Percentiles rank a stretch among this genome's conserved stretches.
Conservation (phyloP, 371 early-diverging fungal genomes). For the Rhizomucor miehei region DNA sequence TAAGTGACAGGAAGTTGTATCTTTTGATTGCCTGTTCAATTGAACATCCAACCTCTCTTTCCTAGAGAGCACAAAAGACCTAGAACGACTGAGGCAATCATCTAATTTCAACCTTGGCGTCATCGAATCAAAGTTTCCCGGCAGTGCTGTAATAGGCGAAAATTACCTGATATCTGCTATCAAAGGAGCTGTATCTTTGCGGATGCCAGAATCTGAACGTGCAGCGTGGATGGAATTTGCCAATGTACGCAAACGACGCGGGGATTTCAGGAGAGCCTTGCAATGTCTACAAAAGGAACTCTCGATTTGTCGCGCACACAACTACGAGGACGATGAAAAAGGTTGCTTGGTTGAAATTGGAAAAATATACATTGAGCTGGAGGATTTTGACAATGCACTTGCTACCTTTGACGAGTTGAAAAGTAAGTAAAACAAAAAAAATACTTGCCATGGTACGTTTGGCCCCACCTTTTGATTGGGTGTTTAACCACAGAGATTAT, state of each 20-base stretch:
- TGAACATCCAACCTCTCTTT: too few relatives aligned
- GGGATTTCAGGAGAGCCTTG: slow-evolving; percentile 12
- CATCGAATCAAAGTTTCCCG: slow-evolving; percentile 21
- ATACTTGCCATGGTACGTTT: too few relatives aligned
- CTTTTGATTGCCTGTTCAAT: too few relatives aligned
- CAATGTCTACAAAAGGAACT: slow-evolving; percentile 29
- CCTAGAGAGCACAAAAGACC: slow-evolving; percentile 13
- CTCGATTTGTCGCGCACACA: slow-evolving; percentile 10
- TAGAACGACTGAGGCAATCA: slow-evolving; percentile 17
- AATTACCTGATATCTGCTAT: slow-evolving; percentile 17
- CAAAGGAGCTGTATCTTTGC: slow-evolving; percentile 12
- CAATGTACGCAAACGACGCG: slow-evolving; percentile 19
- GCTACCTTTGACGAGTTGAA: too few relatives aligned
- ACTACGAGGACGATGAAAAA: slow-evolving; percentile 19
- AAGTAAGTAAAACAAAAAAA: too few relatives aligned
- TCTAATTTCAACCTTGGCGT: slow-evolving; percentile 40
- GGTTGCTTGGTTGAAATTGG: slow-evolving; percentile 29
- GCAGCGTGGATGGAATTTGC: slow-evolving; percentile 37
- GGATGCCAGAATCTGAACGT: slow-evolving; percentile 18
- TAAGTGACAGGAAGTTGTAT: slow-evolving; percentile 2
- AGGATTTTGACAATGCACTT: too few relatives aligned
- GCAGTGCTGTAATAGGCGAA: slow-evolving; percentile 8
- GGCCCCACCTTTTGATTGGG: too few relatives aligned
- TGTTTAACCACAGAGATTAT: too few relatives aligned
- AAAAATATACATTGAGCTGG: slow-evolving; percentile 2